Base-by-base conservation (phyloP, 495 filamentous ascomycete species). In the Lophiostoma macrostomum region DNA sequence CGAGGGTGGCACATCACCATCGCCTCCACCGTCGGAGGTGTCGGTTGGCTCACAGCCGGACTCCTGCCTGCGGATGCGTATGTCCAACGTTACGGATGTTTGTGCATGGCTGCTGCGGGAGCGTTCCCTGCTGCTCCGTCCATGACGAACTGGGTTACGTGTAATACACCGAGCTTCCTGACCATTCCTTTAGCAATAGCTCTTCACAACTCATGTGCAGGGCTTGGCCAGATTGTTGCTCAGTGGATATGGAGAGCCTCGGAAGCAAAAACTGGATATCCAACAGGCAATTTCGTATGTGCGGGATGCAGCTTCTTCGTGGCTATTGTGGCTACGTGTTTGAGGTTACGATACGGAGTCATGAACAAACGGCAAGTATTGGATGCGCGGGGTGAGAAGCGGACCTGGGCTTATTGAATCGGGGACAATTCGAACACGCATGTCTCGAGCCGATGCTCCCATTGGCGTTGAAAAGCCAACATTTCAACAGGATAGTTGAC, bases 171-270 rank as follows among this genome's bases (percentile, higher is more conserved):
- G 3, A 42, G 48, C 14, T 41, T 51, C 16, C 24, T 28, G 6
- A 58, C 54, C 5, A 43, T 58, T 34, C 46, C 42, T 18, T 28
- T 58, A 13, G 54, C 54, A 13, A 58, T 49, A 7, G 54, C 54
- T 12, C 11, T 58, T 18, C 41, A 58, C 54, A 58, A 58, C 31
- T 46, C 38, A 16, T 36, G 16, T 19, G 54, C 54, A 3, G 54
- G 54, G 2, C 24, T 58, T 1, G 41, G 47, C 12, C 54, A 58
- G 38, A 40, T 58, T 22, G 44, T 51, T 30, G 54, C 54, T 8
- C 54, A 58, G 30, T 58, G 54, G 54, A 58, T 58, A 14, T 58
- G 54, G 54, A 37, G 32, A 20, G n/a, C 54, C n/a, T 28, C n/a
- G 12, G 46, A 58, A 31, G 47, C 19, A 16, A 5, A 51, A n/a